Base-by-base conservation (phyloP, 768 basidiomycete genomes). In the Neoboletus magnificus region DNA sequence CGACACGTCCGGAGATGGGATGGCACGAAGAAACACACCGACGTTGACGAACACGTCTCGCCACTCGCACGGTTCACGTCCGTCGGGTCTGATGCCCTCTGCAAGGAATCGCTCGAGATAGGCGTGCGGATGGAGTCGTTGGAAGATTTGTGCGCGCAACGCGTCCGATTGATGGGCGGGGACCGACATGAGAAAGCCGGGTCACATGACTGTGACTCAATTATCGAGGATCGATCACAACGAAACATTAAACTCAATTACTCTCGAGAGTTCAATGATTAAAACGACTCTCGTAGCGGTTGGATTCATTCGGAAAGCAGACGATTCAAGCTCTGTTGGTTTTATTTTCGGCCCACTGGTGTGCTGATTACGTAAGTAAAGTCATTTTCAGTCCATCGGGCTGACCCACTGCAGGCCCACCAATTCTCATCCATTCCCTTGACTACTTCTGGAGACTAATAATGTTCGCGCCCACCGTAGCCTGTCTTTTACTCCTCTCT, bases 21-120 rank as follows among this genome's bases (percentile, higher is more conserved):
- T 8, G 6, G 12, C 12, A 33, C 32, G 32, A 11, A 13, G 12
- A 27, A 36, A 72, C 88, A 61, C 62, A 93, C 93, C 94, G 43
- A 85, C 79, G 71, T 95, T 92, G 44, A 94, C 76, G 32, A 76
- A 84, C 23, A 91, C 79, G 48, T 88, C 84, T 54, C 96, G 76
- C 84, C 87, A 96, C 12, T 74, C 83, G 25, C 70, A 72, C 8
- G 83, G 70, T n/a, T 77, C 76, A 29, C 97, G 79, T 12, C 93
- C 93, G 68, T 98, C 94, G 0, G 94, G 91, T 51, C 97, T 73
- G 53, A 89, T 77, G 9, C 83, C 76, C 66, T 96, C 86, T 2
- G 80, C 76, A 18, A 98, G 73, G 65, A 97, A 98, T 8, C 89
- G 81, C 62, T 92, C 86, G 44, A 98, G 83, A 69, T 98, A 98